Evolutionary conservation across 2,329 filamentous ascomycete species (phyloP), one percentile per base, ranked within the genome.

Genomic region (Pestalotiopsis sp.): DNA sequence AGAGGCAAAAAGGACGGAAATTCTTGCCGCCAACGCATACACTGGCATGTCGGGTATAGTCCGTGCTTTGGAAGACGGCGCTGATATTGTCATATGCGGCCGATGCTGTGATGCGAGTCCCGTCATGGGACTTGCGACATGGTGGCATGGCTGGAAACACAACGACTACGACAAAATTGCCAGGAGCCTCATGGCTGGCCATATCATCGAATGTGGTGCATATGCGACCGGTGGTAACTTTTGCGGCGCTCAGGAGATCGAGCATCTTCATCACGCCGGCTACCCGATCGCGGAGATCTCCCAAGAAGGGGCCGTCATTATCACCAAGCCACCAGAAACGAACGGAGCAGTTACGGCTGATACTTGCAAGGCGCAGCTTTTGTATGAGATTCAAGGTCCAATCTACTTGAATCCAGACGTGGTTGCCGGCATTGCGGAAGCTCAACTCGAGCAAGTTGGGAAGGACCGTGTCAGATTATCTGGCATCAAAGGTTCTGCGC

Each of bases 311-410:
- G 30, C 11, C 5, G 7, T 13, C 26, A n/a, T 64, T 3, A 52
- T 72, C 60, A 72, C 70, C 4, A 75, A 74, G 68, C 72, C 71
- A 35, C 70, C 71, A 62, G 66, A 55, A 17, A 65, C 66, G 2
- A 71, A 73, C 52, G 74, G 73, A 9, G 64, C 71, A n/a, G 69
- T 74, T 4, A 75, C 66, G 39, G 52, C 74, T n/a, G 75, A 77
- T 1, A 80, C 77, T 0, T 74, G 74, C 39, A 78, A 73, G 1
- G 76, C 74, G 0, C 82, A 84, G 66, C 74, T 84, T 1, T 70
- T 84, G 2, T 84, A 84, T 56, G 82, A 84, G 66, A 72, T 84
- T 20, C 82, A 84, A 20, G 82, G 82, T 0, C 79, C 81, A 10
- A 67, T 80, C 0, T 84, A 84, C 65, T 65, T 82, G 11, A 83